Evolutionary conservation across 202 grass and related monocot genomes (phyloP), one percentile per base, ranked within the genome.

Genomic region (Brachypodium distachyon): DNA sequence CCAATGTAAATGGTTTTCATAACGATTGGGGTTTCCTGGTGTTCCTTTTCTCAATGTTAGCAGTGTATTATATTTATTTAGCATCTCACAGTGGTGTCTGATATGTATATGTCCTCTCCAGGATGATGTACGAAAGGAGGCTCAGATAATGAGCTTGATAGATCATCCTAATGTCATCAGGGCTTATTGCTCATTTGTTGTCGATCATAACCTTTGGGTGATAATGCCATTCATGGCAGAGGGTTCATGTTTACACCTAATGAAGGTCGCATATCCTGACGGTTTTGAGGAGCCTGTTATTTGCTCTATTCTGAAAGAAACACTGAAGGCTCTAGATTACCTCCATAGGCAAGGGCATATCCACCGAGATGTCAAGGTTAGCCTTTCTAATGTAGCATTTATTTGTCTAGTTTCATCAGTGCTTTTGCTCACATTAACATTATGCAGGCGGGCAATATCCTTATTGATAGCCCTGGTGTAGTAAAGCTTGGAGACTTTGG

Each of bases 211-310:
- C 85, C 91, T 98, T 71, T 98, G 96, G 96, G 96, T 98, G 49
- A 77, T 98, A 79, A 98, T 98, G 95, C 95, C 96, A 46, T 98
- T 89, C 74, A 98, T 98, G 95, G 77, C 85, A 39, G 95, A 94
- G 71, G 95, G 95, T 38, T 98, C 95, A 19, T 98, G 96, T 71
- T 84, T 98, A 84, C 95, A 98, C 74, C 86, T 98, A 75, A 98
- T 98, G 89, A 98, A 98, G 81, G 84, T 95, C 6, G 85, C 91
- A 22, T 87, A 89, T 72, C 73, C 92, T 16, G 91, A 98, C 28
- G 96, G 96, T 76, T 92, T 98, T 3, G 96, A 98, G 77, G 96
- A 98, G 61, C 87, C 55, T 36, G 83, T 93, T 32, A 98, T 98
- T 1, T 71, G 69, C 32, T 98, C 91, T 70, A 92, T 98, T 79